These are phyloP conservation scores for Annulohypoxylon maeteangense DNA, from an alignment of 495 filamentous ascomycete genomes.

Conservation along the genomic window DNA sequence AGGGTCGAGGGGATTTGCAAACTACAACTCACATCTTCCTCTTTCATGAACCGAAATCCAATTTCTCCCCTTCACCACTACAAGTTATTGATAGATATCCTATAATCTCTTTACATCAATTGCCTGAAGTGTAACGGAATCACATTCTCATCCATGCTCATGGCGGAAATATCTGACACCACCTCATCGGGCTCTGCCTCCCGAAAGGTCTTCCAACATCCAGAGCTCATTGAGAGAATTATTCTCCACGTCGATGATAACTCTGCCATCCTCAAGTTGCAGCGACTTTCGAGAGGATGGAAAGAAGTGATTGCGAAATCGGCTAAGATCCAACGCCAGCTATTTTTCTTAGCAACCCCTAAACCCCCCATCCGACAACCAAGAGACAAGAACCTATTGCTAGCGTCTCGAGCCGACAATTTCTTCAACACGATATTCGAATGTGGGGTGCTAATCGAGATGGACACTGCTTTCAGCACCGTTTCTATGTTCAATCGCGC, in stretches of 20 bases:
- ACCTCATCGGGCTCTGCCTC: neutral
- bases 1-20: too few species aligned
- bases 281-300: constrained; percentile 16
- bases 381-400: neutral
- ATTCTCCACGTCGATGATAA: neutral
- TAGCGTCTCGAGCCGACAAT: neutral
- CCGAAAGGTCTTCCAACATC: neutral
- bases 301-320: neutral
- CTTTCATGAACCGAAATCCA: too few species aligned
- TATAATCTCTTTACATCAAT: neutral
- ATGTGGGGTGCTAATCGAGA: neutral
- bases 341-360: neutral
- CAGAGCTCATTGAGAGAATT: constrained; percentile 11
- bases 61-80: too few species aligned
- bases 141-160: too few species aligned
- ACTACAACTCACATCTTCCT: too few species aligned
- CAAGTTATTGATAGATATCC: too few species aligned
- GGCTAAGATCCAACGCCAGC: neutral
- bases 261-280: neutral
- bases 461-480: neutral
- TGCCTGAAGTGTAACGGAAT: neutral
- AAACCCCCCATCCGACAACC: neutral
- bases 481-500: neutral
- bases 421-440: neutral
- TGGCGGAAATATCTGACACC: neutral